phyloP scores from a whole-genome alignment of 176 grass and related monocot species.

The Areca catechu region DNA sequence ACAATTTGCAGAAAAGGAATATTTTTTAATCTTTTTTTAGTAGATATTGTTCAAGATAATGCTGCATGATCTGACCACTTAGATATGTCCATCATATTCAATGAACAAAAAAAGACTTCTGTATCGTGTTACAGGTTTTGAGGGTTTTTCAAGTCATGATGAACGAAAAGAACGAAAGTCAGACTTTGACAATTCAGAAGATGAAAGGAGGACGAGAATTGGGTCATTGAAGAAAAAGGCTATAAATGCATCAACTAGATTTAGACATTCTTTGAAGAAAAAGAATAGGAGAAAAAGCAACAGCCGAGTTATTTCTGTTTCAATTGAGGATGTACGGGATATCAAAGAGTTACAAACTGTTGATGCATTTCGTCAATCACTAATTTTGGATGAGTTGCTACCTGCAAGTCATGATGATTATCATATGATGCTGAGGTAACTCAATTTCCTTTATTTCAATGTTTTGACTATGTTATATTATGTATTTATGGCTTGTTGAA shows the following conservation, averaged over 20 bases:
- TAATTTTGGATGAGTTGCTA: constrained; percentile 71
- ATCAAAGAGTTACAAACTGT: constrained; percentile 66
- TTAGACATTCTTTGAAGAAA: constrained; percentile 16
- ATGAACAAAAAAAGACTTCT: neutral
- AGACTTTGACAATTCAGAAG: constrained; percentile 12
- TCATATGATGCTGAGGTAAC: constrained; percentile 84
- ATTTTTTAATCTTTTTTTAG: no score
- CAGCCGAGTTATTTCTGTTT: neutral
- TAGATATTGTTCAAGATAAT: no score
- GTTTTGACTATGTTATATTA: neutral
- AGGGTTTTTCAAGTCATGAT: constrained; percentile 12
- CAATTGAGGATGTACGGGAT: constrained; percentile 79
- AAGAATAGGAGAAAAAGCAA: constrained; percentile 11
- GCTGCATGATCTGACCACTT: neutral
- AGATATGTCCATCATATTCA: constrained; percentile 1
- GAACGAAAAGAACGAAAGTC: constrained; percentile 9
- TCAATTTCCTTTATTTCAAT: constrained; percentile 1
- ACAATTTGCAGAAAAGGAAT: no score
- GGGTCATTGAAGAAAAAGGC: constrained; percentile 16
- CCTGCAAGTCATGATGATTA: constrained; percentile 89
- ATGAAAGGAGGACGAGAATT: constrained; percentile 11
- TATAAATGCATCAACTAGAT: constrained; percentile 11
- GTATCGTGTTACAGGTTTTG: constrained; percentile 1
- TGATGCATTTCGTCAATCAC: constrained; percentile 61
- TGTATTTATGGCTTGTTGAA: neutral